These are phyloP conservation scores for Anthostomella pinea DNA, from an alignment of 2,329 filamentous ascomycete species.

Conservation along the genomic window DNA sequence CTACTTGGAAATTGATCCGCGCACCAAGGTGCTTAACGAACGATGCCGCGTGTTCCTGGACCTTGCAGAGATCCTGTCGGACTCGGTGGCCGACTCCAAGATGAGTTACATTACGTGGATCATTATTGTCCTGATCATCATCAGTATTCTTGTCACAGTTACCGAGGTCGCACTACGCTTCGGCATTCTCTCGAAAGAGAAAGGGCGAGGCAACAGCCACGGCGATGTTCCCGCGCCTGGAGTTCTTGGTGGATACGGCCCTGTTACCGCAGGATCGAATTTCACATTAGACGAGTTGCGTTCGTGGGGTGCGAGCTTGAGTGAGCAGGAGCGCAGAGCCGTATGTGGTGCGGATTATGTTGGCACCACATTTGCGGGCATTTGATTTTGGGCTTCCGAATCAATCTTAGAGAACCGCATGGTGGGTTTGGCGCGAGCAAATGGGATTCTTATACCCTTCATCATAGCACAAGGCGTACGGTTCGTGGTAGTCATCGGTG, in stretches of 20 bases:
- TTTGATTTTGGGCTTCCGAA: too few species aligned
- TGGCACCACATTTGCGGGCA: conserved; percentile 25
- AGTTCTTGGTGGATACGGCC: conserved; percentile 14
- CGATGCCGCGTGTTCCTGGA: conserved; percentile 95
- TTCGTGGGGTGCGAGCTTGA: conserved; percentile 28
- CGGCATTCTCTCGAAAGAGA: conserved; percentile 59
- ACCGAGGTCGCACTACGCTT: conserved; percentile 88
- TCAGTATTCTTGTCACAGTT: conserved; percentile 88
- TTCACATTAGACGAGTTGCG: conserved; percentile 29
- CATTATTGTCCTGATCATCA: conserved; percentile 86
- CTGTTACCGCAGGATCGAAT: conserved; percentile 25
- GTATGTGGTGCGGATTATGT: conserved; percentile 30
- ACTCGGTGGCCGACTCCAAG: conserved; percentile 88
- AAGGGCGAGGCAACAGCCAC: conserved; percentile 34
- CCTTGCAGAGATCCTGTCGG: conserved; percentile 88
- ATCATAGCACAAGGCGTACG: too few species aligned
- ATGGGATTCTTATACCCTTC: too few species aligned
- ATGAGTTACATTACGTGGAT: conserved; percentile 99
- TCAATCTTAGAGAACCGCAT: too few species aligned
- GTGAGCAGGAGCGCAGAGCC: conserved; percentile 26
- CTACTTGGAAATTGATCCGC: conserved; percentile 94
- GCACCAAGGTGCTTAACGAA: conserved; percentile 95
- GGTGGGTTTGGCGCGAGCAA: too few species aligned
- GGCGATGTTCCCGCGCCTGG: conserved; percentile 6
- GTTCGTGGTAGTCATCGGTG: too few species aligned